Conservation (phyloP, 192 early-diverging fungal species). For the Coemansia sp. region DNA sequence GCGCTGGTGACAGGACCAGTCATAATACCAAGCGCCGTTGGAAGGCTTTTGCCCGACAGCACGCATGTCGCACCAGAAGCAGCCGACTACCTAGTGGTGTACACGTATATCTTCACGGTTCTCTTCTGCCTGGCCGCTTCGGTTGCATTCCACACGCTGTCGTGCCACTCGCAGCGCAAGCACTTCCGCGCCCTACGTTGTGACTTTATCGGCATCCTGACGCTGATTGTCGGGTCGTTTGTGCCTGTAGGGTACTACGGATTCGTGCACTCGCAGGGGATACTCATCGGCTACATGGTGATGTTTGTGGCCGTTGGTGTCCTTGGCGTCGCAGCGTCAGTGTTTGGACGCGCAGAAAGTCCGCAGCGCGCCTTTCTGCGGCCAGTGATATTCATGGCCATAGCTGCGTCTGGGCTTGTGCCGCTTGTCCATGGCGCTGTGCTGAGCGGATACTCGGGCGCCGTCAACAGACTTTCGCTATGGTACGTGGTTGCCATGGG, state of each 20-base stretch:
- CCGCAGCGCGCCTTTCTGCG: conserved; percentile 75
- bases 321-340: conserved; percentile 62
- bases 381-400: conserved; percentile 72
- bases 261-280: conserved; percentile 59
- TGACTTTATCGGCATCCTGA: conserved; percentile 90
- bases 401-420: conserved; percentile 77
- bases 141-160: conserved; percentile 75
- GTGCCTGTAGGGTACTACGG: conserved; percentile 52
- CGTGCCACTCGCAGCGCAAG: conserved; percentile 71
- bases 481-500: conserved; percentile 72
- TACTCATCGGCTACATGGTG: conserved; percentile 61
- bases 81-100: conserved; percentile 70
- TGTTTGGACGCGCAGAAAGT: conserved; percentile 65
- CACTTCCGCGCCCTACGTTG: conserved; percentile 61
- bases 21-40: conserved; percentile 25
- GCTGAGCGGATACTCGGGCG: conserved; percentile 63
- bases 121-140: conserved; percentile 77
- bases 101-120: conserved; percentile 76
- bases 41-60: neutral
- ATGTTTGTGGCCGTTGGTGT: conserved; percentile 65
- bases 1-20: conserved; percentile 51
- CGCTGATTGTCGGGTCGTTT: conserved; percentile 69
- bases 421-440: conserved; percentile 72
- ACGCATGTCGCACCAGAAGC: conserved; percentile 26
- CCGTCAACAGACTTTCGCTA: conserved; percentile 61